Evolutionary conservation across 2,329 filamentous ascomycete genomes (phyloP), one percentile per base, ranked within the genome.

Genomic region (Trichoderma sp.): DNA sequence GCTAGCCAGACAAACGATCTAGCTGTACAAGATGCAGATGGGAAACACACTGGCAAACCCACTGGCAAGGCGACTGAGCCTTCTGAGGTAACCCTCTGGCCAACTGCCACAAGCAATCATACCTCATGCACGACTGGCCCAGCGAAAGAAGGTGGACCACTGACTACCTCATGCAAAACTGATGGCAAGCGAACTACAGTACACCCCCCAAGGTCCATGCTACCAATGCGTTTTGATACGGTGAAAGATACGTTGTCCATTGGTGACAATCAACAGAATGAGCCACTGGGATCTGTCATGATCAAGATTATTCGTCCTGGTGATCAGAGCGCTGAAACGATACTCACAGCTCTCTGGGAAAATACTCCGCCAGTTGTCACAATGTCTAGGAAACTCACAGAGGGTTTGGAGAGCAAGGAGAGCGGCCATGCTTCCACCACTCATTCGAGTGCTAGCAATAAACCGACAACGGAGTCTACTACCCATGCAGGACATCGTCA

Each of bases 231-330:
- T 14, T 16, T n/a, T n/a, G 21, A 8, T 6, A 10, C n/a, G 5
- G 3, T 3, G 21, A 24, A 40, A 13, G 55, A 40, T 29, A 31
- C 19, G 4, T 16, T 21, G 11, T 5, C 33, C 13, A 24, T 13
- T 14, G 19, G 4, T 3, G 35, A 52, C 19, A 14, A 21, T 29
- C 56, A 60, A 5, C 35, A 60, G 0, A 40, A 37, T 21, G 65
- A 53, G 13, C 21, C 65, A 29, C 53, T 56, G 4, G 37, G 47
- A 14, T 72, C 69, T 59, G 57, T 73, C 8, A 56, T 75, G 21
- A 69, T 76, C 29, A 77, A 74, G 16, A 69, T 78, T 6, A 73
- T 76, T 49, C 69, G 73, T 19, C 69, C 76, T 24, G 71, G 72
- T 13, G 70, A 73, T 11, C 70, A 71, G 11, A 68, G 71, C 13